Conservation (phyloP, 768 basidiomycete genomes). For the Lactarius trivialis region DNA sequence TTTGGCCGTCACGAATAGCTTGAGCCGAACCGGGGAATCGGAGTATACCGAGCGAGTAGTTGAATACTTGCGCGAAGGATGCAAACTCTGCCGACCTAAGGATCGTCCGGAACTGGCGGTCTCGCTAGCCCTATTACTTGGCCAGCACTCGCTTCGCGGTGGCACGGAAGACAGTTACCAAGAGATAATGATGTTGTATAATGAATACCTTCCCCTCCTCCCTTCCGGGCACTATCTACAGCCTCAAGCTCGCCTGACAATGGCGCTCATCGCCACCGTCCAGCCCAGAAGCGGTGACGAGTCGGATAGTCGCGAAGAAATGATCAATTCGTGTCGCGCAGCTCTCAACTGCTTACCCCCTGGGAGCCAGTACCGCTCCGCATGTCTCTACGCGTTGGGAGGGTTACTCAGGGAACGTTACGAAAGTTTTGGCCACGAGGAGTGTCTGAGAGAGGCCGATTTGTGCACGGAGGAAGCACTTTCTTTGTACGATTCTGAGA, state of each 20-base stretch:
- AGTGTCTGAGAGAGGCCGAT: not conserved
- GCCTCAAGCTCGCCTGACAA: not conserved
- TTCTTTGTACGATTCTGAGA: not conserved
- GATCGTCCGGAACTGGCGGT: not conserved
- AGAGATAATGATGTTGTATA: not conserved
- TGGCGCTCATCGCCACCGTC: not conserved
- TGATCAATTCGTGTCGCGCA: not conserved
- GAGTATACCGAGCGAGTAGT: not conserved
- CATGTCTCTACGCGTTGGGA: not conserved
- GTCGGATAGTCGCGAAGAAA: not conserved
- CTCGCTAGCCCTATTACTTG: not conserved
- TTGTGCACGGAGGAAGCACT: not conserved
- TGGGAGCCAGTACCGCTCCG: not conserved
- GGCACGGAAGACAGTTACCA: no score
- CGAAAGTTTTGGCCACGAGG: not conserved
- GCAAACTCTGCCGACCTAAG: not conserved
- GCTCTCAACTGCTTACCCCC: not conserved
- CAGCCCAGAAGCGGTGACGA: not conserved
- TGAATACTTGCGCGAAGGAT: not conserved
- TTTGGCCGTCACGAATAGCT: not conserved
- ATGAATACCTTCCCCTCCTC: conserved; percentile 2
- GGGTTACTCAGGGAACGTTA: not conserved
- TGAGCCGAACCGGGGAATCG: not conserved
- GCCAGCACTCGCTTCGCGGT: not conserved
- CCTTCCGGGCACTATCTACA: not conserved